phyloP scores from a whole-genome alignment of 768 basidiomycete species.

The Mycena floridula region DNA sequence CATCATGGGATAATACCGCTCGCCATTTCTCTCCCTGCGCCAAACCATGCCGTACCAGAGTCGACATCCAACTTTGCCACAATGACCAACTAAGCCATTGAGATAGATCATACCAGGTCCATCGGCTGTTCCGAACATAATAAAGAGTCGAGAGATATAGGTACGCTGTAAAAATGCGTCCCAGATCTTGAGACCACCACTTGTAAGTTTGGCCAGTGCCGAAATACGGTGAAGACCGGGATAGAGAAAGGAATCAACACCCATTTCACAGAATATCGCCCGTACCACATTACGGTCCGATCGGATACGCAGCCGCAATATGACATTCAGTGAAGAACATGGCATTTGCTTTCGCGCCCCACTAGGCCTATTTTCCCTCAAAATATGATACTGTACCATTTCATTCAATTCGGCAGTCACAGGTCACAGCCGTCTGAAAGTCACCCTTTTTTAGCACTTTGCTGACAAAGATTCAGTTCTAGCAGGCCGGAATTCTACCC shows the following conservation, averaged over 20 bases:
- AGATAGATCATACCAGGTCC: constrained; percentile 11
- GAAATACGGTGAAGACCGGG: constrained; percentile 25
- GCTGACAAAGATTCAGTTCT: no score
- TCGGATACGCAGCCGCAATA: no score
- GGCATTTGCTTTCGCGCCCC: no score
- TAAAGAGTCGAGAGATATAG: constrained; percentile 10
- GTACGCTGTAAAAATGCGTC: constrained; percentile 7
- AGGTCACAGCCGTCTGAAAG: no score
- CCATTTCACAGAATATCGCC: no score
- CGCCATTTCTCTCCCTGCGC: not conserved
- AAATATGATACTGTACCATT: no score
- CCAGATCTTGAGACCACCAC: constrained; percentile 18
- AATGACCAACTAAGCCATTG: not conserved
- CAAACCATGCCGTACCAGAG: not conserved
- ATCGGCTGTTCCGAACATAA: constrained; percentile 16
- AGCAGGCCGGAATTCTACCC: no score
- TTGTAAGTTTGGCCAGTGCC: constrained; percentile 20
- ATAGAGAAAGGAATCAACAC: constrained; percentile 23
- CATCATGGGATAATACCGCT: not conserved
- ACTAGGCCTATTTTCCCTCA: no score
- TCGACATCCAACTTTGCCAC: not conserved
- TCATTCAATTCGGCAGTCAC: no score
- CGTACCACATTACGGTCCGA: no score
- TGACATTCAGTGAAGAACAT: no score
- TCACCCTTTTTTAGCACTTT: no score